Base-by-base conservation (phyloP, 345 rosid genomes). In the Noccaea bulbosa region DNA sequence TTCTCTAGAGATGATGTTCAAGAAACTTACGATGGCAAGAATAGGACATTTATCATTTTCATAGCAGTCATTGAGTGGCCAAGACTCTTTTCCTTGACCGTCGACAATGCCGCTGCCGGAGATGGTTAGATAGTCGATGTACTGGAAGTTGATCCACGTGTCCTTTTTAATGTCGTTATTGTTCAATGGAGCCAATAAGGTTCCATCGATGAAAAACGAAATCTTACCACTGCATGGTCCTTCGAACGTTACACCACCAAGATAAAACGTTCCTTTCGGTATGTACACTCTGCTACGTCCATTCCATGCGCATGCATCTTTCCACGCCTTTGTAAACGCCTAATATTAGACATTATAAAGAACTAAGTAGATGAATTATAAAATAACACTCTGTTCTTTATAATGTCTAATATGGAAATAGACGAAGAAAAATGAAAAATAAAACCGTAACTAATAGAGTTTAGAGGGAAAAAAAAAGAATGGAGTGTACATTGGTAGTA, bases 151-250 rank as follows among this genome's bases (percentile, higher is more conserved):
- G 8, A 67, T 54, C 53, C 62, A 67, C 10, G 1, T 20, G 43
- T 11, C 44, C 4, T 41, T 30, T 53, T 53, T 67, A 2, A 43
- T 32, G 3, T 24, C 1, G 3, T 67, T 16, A 5, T 51, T 32
- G 5, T 54, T 12, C 9, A 3, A 5, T 15, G 62, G 71, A 52
- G 71, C 62, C 48, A 67, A 16, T 17, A 67, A 53, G 5, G 32
- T 54, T 52, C 71, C 71, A 6, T 1, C 11, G 39, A 53, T 30
- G 43, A 52, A 27, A 41, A 67, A 53, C 17, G 14, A 11, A 9
- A 43, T 67, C 6, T 40, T 52, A 53, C 51, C 51, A 53, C 54
- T 52, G 71, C 71, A 67, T 54, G 71, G 71, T 53, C 71, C 71
- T 17, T 15, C 15, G 40, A 67, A 67, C 12, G 8, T 11, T 35